Evolutionary conservation across 495 filamentous ascomycete genomes (phyloP).

Genomic region (Penicillium chermesinum): DNA sequence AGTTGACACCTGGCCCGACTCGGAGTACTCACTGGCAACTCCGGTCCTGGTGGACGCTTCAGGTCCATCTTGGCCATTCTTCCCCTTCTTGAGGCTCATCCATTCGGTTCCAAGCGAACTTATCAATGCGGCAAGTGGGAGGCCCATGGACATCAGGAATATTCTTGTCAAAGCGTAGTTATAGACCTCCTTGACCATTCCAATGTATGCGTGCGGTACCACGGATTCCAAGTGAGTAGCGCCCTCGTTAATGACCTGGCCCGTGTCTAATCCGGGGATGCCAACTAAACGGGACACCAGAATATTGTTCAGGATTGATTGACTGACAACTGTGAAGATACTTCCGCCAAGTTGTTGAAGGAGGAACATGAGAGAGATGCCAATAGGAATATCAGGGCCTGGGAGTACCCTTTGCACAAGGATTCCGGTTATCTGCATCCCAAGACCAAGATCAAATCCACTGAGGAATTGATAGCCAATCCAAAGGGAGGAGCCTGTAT

Average conservation of each 20-base stretch:
- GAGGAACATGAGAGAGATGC: conserved; percentile 63
- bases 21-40: background rate
- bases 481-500: conserved; percentile 55
- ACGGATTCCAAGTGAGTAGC: background rate
- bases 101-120: background rate
- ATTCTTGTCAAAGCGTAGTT: background rate
- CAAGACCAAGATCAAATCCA: conserved; percentile 63
- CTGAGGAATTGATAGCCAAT: conserved; percentile 72
- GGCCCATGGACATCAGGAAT: background rate
- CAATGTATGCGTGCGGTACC: background rate
- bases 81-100: conserved; percentile 4
- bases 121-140: background rate
- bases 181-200: background rate
- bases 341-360: conserved; percentile 65
- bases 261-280: background rate
- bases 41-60: too few relatives aligned
- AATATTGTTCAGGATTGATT: conserved; percentile 24
- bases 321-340: conserved; percentile 66
- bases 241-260: background rate
- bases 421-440: conserved; percentile 63
- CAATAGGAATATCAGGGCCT: conserved; percentile 59
- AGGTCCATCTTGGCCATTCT: conserved; percentile 5
- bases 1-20: background rate
- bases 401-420: conserved; percentile 62
- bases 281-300: background rate